A percentile compares a stretch with the other conserved stretches of the same genome.
Conservation (phyloP, 768 basidiomycete species). For the Tricholoma flavovirens region DNA sequence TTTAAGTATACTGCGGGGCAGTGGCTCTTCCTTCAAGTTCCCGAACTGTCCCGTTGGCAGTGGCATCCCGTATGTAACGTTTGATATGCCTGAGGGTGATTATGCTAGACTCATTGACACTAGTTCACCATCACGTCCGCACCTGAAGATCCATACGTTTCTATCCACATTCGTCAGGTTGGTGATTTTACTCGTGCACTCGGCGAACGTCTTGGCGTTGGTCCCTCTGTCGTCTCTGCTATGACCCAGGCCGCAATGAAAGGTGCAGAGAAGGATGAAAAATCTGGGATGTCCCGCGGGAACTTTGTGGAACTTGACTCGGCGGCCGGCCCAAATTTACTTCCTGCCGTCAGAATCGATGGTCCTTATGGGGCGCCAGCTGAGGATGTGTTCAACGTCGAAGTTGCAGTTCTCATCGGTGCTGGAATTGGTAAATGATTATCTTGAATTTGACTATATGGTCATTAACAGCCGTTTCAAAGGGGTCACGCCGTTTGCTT, state of each 20-base stretch:
- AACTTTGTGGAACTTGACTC: conserved; percentile 79
- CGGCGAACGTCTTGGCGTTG: conserved; percentile 81
- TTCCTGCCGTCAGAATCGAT: conserved; percentile 75
- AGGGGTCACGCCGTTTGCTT: conserved; percentile 93
- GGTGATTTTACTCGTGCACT: conserved; percentile 84
- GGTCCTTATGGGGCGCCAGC: conserved; percentile 93
- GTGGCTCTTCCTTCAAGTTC: conserved; percentile 88
- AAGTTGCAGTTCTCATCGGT: conserved; percentile 88
- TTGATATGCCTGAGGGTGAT: neutral
- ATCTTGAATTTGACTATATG: neutral
- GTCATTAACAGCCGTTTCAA: conserved; percentile 3
- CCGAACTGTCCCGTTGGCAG: conserved; percentile 76
- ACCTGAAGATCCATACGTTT: conserved; percentile 90
- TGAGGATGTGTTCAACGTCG: conserved; percentile 81
- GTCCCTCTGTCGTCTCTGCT: conserved; percentile 67
- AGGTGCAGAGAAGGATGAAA: conserved; percentile 60
- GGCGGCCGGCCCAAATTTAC: conserved; percentile 36
- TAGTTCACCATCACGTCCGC: conserved; percentile 95
- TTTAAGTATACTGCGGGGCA: conserved; percentile 90
- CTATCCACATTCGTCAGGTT: conserved; percentile 89
- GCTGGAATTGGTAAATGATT: conserved; percentile 77
- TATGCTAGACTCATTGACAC: conserved; percentile 3
- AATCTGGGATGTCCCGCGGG: conserved; percentile 45
- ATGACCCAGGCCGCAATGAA: conserved; percentile 79
- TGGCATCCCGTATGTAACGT: conserved; percentile 87